A percentile compares a stretch with the other conserved stretches of the same genome.
These are phyloP conservation scores for Dothidotthia symphoricarpi DNA, from an alignment of 2,329 filamentous ascomycete species.

Conservation along the genomic window DNA sequence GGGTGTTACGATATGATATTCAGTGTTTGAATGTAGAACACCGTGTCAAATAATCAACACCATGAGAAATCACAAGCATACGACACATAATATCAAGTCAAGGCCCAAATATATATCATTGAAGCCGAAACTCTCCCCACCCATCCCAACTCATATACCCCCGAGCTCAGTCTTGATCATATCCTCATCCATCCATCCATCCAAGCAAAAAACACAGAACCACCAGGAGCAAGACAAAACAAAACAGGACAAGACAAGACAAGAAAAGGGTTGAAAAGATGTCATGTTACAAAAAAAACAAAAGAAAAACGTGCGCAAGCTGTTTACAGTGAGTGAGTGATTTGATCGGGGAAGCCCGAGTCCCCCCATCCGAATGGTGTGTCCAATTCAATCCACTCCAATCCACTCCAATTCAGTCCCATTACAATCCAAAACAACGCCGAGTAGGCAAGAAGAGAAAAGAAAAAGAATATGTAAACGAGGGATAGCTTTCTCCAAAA, in stretches of 20 bases:
- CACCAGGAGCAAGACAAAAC: neutral
- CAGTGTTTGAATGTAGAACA: no score
- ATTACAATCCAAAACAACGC: neutral
- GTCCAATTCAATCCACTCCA: no score
- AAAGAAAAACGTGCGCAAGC: neutral
- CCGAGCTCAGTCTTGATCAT: neutral
- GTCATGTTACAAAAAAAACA: slow-evolving; percentile 4
- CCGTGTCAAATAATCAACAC: neutral
- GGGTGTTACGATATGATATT: neutral
- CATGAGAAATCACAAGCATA: neutral
- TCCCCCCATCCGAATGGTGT: no score
- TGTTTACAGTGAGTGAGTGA: neutral
- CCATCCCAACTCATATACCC: slow-evolving; percentile 3
- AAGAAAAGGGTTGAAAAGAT: slow-evolving; percentile 7
- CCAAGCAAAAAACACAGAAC: slow-evolving; percentile 7
- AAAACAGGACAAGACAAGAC: slow-evolving; percentile 19
- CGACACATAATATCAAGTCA: neutral
- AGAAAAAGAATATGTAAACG: neutral
- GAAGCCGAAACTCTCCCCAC: slow-evolving; percentile 17
- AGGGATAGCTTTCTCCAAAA: no score
- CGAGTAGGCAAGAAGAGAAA: neutral
- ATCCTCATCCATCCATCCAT: slow-evolving; percentile 4
- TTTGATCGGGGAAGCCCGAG: no score
- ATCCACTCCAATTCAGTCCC: no score
- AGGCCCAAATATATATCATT: slow-evolving; percentile 38